phyloP scores from a whole-genome alignment of 768 basidiomycete genomes.

The Russula lepida region DNA sequence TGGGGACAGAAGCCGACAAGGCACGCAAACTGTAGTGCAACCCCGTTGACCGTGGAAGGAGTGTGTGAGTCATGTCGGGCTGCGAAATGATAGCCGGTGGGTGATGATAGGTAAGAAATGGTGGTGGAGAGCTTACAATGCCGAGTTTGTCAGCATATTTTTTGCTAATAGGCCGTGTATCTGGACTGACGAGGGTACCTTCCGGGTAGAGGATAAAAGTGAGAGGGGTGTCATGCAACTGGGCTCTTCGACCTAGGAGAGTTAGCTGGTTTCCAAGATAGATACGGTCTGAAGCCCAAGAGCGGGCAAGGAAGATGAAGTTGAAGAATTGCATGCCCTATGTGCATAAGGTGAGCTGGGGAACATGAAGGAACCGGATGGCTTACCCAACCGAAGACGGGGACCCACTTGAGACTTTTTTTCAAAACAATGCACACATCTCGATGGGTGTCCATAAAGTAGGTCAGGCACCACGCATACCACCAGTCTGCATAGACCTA shows the following conservation, averaged over 20 bases:
- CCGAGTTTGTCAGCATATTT: constrained; percentile 85
- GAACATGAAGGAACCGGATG: neutral
- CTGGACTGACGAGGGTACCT: constrained; percentile 83
- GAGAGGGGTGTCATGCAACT: constrained; percentile 59
- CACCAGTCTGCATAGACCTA: constrained; percentile 75
- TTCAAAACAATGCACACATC: constrained; percentile 89
- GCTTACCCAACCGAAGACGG: constrained; percentile 81
- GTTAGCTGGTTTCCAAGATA: constrained; percentile 60
- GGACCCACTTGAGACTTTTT: constrained; percentile 79
- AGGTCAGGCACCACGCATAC: constrained; percentile 81
- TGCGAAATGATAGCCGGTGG: constrained; percentile 27
- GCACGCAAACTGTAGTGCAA: constrained; percentile 78
- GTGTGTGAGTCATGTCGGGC: constrained; percentile 71
- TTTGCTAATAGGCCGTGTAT: constrained; percentile 78
- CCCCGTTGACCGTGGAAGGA: constrained; percentile 91
- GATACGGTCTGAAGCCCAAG: constrained; percentile 78
- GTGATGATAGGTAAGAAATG: neutral
- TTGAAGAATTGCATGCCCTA: constrained; percentile 91
- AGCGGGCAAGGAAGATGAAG: constrained; percentile 89
- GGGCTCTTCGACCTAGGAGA: constrained; percentile 59
- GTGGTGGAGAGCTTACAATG: constrained; percentile 49
- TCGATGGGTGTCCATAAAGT: constrained; percentile 56
- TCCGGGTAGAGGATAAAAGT: constrained; percentile 90
- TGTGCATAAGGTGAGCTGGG: neutral
- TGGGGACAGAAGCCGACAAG: constrained; percentile 66